Percentiles rank a stretch among this genome's conserved stretches.
phyloP scores from a whole-genome alignment of 2,329 filamentous ascomycete genomes.

The Microthyrium microscopicum region DNA sequence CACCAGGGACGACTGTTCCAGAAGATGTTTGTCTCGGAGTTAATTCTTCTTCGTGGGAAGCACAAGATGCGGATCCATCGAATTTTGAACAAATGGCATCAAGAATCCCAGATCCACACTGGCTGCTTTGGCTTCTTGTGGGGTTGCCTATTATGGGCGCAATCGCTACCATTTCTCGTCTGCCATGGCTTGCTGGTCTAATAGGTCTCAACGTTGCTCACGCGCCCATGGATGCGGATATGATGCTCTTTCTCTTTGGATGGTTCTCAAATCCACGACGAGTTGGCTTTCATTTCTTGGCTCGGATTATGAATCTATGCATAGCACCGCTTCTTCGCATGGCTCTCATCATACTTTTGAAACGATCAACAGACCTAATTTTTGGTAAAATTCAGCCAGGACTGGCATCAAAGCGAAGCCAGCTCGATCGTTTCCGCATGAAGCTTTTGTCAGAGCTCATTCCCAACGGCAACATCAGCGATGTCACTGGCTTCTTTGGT shows the following conservation, averaged over 20 bases:
- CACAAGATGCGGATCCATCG: conserved; percentile 28
- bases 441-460: conserved; percentile 28
- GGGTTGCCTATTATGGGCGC: conserved; percentile 27
- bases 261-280: conserved; percentile 34
- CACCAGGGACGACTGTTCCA: conserved; percentile 32
- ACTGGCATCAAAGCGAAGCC: conserved; percentile 16
- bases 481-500: conserved; percentile 35
- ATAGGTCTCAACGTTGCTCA: conserved; percentile 29
- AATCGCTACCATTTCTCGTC: conserved; percentile 25
- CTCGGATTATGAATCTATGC: conserved; percentile 24
- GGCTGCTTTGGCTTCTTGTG: conserved; percentile 25
- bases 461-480: conserved; percentile 27
- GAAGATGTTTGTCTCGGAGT: conserved; percentile 36
- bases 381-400: conserved; percentile 24
- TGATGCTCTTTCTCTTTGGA: conserved; percentile 26
- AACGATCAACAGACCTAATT: conserved; percentile 22
- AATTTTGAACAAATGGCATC: conserved; percentile 28
- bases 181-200: conserved; percentile 26
- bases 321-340: conserved; percentile 31
- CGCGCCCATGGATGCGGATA: conserved; percentile 18
- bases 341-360: conserved; percentile 25
- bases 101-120: conserved; percentile 27
- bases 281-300: conserved; percentile 34
- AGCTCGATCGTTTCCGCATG: conserved; percentile 28
- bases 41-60: conserved; percentile 42